Conservation (phyloP, 2,329 filamentous ascomycete genomes). For the Fonsecaea pedrosoi region DNA sequence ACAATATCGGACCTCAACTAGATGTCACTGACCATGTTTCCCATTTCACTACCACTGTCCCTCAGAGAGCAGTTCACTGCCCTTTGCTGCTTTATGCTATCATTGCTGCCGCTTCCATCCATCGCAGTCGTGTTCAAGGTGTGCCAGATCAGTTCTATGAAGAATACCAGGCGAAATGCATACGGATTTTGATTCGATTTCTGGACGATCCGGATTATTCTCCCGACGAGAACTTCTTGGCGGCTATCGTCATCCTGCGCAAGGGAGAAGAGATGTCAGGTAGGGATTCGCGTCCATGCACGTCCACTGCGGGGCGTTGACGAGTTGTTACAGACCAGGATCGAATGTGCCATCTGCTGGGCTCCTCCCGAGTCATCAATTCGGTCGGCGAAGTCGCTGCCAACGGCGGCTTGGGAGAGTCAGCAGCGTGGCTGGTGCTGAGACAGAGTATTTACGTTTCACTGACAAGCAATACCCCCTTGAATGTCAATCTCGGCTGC, state of each 20-base stretch:
- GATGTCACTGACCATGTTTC: constrained; percentile 8
- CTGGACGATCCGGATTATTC: constrained; percentile 3
- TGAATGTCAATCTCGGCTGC: constrained; percentile 7
- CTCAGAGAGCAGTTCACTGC: constrained; percentile 6
- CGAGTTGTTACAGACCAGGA: background rate
- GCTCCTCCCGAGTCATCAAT: constrained; percentile 9
- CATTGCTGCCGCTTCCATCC: constrained; percentile 8
- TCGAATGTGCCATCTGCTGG: constrained; percentile 9
- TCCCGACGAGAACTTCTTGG: constrained; percentile 10
- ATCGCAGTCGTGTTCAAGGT: constrained; percentile 3
- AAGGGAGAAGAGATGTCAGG: constrained; percentile 13
- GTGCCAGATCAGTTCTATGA: background rate
- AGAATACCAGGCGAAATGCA: constrained; percentile 6
- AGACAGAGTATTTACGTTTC: constrained; percentile 8
- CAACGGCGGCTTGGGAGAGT: constrained; percentile 6
- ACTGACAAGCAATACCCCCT: background rate
- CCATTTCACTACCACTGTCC: constrained; percentile 8
- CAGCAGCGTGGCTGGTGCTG: constrained; percentile 6
- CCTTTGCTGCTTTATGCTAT: constrained; percentile 2
- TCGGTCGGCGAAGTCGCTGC: constrained; percentile 4
- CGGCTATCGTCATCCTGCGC: constrained; percentile 1
- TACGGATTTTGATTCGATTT: constrained; percentile 6
- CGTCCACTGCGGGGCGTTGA: background rate
- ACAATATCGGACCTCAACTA: constrained; percentile 5
- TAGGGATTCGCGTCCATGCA: background rate